These are phyloP conservation scores for Paramecium sonneborni DNA, from an alignment of 73 alveolate species.

Conservation along the genomic window DNA sequence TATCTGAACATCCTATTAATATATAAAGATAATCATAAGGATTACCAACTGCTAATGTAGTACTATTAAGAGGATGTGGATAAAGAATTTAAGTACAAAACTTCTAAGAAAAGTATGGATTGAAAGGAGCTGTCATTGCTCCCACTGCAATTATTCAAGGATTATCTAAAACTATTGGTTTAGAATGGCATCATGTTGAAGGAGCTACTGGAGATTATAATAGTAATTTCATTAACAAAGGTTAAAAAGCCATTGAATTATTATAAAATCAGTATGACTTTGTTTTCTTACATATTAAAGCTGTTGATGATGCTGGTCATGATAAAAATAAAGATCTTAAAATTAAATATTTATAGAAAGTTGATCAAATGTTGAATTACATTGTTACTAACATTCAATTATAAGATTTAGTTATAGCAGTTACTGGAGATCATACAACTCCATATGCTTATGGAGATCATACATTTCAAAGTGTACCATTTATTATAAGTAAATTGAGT, in stretches of 20 bases:
- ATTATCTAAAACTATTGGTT: constrained; percentile 72
- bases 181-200: constrained; percentile 74
- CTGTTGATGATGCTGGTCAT: constrained; percentile 89
- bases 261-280: constrained; percentile 69
- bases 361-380: constrained; percentile 66
- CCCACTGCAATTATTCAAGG: constrained; percentile 90
- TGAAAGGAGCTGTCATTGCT: constrained; percentile 80
- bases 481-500: constrained; percentile 51
- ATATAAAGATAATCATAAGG: constrained; percentile 71
- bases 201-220: constrained; percentile 90
- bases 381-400: constrained; percentile 38
- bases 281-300: constrained; percentile 87
- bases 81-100: constrained; percentile 68
- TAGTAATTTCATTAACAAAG: constrained; percentile 70
- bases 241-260: constrained; percentile 67
- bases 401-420: constrained; percentile 28
- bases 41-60: constrained; percentile 71
- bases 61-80: constrained; percentile 84
- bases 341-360: constrained; percentile 72
- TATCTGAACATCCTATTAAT: constrained; percentile 74
- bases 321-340: constrained; percentile 71
- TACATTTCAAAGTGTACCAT: constrained; percentile 83
- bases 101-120: constrained; percentile 68
- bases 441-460: constrained; percentile 81
- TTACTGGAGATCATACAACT: constrained; percentile 89